Evolutionary conservation across 208 protist genomes (phyloP), one percentile per base, ranked within the genome.

Genomic region (Trypanosomatidae sp.): DNA sequence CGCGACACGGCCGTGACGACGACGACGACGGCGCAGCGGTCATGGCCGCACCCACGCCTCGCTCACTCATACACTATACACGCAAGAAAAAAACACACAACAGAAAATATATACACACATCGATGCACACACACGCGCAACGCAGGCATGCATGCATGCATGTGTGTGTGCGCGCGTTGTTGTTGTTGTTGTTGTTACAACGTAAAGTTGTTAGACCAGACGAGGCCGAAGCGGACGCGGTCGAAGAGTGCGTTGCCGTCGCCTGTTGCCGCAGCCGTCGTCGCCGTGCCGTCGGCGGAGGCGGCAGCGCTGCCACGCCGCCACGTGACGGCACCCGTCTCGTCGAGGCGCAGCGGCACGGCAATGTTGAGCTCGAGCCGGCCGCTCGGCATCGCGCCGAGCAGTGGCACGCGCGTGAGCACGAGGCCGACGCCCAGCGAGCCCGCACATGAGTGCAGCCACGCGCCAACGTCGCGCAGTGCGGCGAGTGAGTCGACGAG

Each of bases 321-420:
- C 22, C 44, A 76, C 3, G 61, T 62, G 38, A 91, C 22, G 32
- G 70, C 63, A 7, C 82, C 76, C 18, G 55, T 40, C 19, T 61
- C 65, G 46, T 78, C 64, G 2, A 92, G 23, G 4, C 78, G 66
- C 15, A 92, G 21, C 23, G 83, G 83, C 37, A 92, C 13, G 23
- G 58, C 76, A 18, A 76, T 56, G 61, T 88, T 92, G 6, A 92
- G 21, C 45, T 92, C 83, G 52, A 92, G 81, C 1, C 83, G 73
- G 2, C 83, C 83, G 52, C 69, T 84, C 4, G 77, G 71, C 6
- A 66, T 35, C 1, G 76, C 61, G 33, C 78, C 74, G n/a, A 92
- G 75, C 11, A 92, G 41, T 4, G 83, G 83, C n/a, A 92, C 74
- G 6, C 78, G 54, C 5, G 83, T 92, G 27, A 92, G 63, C 7